A percentile compares a stretch with the other conserved stretches of the same genome.
phyloP scores from a whole-genome alignment of 192 early-diverging fungal genomes.

The Podochytrium sp. region DNA sequence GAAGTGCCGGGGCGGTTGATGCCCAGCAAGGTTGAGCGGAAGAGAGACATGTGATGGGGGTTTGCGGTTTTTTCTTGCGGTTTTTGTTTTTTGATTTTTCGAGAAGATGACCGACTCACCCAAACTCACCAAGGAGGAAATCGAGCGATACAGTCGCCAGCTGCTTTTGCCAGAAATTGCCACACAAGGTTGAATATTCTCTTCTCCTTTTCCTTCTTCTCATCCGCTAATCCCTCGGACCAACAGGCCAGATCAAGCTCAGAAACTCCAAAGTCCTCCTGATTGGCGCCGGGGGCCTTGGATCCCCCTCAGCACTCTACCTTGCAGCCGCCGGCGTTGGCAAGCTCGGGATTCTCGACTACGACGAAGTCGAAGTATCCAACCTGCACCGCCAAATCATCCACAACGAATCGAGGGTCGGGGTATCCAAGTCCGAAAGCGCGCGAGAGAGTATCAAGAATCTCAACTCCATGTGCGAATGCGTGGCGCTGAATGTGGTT shows the following conservation, averaged over 20 bases:
- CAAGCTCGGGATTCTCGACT: slow-evolving; percentile 86
- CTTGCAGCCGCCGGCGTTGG: slow-evolving; percentile 88
- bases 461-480: slow-evolving; percentile 55
- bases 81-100: too few relatives aligned
- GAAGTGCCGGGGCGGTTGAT: neutral
- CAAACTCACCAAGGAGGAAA: slow-evolving; percentile 75
- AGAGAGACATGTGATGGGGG: too few relatives aligned
- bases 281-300: slow-evolving; percentile 94
- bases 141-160: slow-evolving; percentile 83
- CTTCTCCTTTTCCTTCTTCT: neutral
- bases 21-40: too few relatives aligned
- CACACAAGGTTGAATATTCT: slow-evolving; percentile 51
- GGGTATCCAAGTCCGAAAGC: slow-evolving; percentile 75
- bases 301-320: slow-evolving; percentile 85
- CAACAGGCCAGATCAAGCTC: slow-evolving; percentile 75
- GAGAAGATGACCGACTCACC: too few relatives aligned
- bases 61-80: too few relatives aligned
- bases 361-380: slow-evolving; percentile 86
- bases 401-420: slow-evolving; percentile 74
- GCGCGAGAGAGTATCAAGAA: slow-evolving; percentile 64
- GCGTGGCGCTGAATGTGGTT: slow-evolving; percentile 68
- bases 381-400: slow-evolving; percentile 96
- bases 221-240: neutral
- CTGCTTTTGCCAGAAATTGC: slow-evolving; percentile 82
- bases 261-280: slow-evolving; percentile 77